Percentiles rank a stretch among this genome's conserved stretches.
phyloP scores from a whole-genome alignment of 305 asterid species.

The Coffea humblotiana region DNA sequence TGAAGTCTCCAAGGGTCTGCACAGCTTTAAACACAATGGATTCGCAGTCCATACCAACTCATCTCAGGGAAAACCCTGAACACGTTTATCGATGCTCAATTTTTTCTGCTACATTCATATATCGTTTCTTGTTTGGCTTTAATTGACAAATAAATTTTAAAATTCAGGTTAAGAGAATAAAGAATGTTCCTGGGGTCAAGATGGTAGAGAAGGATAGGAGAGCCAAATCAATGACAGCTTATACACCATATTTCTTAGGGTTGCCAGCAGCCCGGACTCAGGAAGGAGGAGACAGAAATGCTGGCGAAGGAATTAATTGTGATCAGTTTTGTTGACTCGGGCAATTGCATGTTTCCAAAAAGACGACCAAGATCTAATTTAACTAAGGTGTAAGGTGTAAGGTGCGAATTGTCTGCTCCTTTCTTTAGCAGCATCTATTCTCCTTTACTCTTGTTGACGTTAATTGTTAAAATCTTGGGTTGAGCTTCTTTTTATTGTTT shows the following conservation, averaged over 20 bases:
- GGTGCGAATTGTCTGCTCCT: conserved; percentile 23
- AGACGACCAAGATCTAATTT: too few species aligned
- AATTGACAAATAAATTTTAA: not conserved
- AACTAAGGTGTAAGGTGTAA: not conserved
- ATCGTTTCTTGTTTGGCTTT: not conserved
- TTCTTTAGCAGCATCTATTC: not conserved
- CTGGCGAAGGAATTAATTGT: conserved; percentile 76
- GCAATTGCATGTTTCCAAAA: conserved; percentile 28
- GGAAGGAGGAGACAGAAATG: conserved; percentile 56
- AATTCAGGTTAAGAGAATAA: conserved; percentile 47
- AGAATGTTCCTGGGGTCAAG: conserved; percentile 49
- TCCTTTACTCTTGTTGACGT: too few species aligned
- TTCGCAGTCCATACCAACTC: conserved; percentile 70
- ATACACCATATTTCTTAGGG: conserved; percentile 67
- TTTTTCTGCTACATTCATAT: not conserved
- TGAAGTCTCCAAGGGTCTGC: conserved; percentile 58
- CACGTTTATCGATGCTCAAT: not conserved
- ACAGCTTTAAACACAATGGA: conserved; percentile 82
- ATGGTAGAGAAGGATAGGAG: conserved; percentile 70
- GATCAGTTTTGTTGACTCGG: conserved; percentile 82
- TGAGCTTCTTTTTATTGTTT: not conserved
- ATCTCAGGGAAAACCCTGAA: conserved; percentile 54
- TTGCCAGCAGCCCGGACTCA: conserved; percentile 64
- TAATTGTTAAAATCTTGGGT: not conserved
- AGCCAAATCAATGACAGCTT: conserved; percentile 67